Percentiles rank a stretch among this genome's conserved stretches.
These are phyloP conservation scores for Stylonectria norvegica DNA, from an alignment of 2,329 filamentous ascomycete genomes.

Conservation along the genomic window DNA sequence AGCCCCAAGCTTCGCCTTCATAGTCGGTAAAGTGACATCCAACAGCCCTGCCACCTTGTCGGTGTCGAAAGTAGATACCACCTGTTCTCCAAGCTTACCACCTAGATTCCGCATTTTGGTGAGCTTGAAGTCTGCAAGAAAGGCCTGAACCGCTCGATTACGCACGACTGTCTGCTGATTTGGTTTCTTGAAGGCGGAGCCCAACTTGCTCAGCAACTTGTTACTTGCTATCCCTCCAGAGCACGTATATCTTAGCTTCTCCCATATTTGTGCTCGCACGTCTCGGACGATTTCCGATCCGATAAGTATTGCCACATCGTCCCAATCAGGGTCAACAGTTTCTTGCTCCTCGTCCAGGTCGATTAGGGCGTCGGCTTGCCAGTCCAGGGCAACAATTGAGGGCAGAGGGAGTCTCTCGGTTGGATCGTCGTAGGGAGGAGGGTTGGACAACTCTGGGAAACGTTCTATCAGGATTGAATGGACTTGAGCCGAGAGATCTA, in stretches of 20 bases:
- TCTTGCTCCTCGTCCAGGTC: slow-evolving; percentile 75
- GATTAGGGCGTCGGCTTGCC: slow-evolving; percentile 77
- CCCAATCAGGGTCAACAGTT: slow-evolving; percentile 86
- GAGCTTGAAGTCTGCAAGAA: slow-evolving; percentile 82
- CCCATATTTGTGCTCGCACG: slow-evolving; percentile 65
- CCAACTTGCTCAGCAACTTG: slow-evolving; percentile 94
- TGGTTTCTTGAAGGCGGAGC: slow-evolving; percentile 87
- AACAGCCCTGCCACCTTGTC: slow-evolving; percentile 76
- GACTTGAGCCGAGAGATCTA: slow-evolving; percentile 84
- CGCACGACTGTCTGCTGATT: slow-evolving; percentile 93
- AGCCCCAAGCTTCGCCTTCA: slow-evolving; percentile 75
- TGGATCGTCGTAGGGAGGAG: slow-evolving; percentile 70
- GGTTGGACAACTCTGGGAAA: slow-evolving; percentile 65
- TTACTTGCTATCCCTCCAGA: slow-evolving; percentile 86
- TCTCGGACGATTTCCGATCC: slow-evolving; percentile 84
- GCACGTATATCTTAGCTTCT: slow-evolving; percentile 80
- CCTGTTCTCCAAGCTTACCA: slow-evolving; percentile 87
- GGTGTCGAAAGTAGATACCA: slow-evolving; percentile 76
- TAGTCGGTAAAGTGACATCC: slow-evolving; percentile 65
- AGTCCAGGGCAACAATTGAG: slow-evolving; percentile 67
- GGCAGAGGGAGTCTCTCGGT: slow-evolving; percentile 70
- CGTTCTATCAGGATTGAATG: slow-evolving; percentile 70
- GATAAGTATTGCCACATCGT: slow-evolving; percentile 83
- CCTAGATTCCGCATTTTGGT: slow-evolving; percentile 95
- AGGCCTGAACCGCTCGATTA: slow-evolving; percentile 74